Conservation (phyloP, 306 rosid species). For the Dalbergia oliveri region DNA sequence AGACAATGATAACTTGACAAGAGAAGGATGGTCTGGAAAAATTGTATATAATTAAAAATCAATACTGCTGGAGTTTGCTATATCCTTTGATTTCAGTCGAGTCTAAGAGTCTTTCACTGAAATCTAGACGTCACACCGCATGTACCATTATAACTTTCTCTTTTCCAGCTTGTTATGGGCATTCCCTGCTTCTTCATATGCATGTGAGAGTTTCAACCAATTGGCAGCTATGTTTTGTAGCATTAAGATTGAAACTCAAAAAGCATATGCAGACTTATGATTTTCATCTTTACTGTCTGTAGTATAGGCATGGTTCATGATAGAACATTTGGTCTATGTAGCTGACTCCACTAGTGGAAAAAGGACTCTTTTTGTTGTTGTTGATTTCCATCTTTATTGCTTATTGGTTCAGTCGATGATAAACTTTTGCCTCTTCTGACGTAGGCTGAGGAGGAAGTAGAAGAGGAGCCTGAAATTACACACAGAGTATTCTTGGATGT, state of each 20-base stretch:
- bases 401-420: constrained; percentile 9
- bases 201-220: neutral
- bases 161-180: constrained; percentile 8
- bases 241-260: constrained; percentile 23
- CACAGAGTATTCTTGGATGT: constrained; percentile 82
- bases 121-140: neutral
- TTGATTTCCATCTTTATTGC: constrained; percentile 1
- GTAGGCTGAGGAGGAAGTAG: constrained; percentile 66
- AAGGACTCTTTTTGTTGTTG: too few relatives aligned
- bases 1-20: too few relatives aligned
- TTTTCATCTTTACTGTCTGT: too few relatives aligned
- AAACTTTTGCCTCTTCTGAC: constrained; percentile 35
- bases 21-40: too few relatives aligned
- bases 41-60: too few relatives aligned
- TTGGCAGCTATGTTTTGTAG: constrained; percentile 27
- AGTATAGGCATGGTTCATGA: too few relatives aligned
- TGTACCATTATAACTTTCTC: neutral
- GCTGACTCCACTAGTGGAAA: neutral
- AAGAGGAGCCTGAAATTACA: constrained; percentile 81
- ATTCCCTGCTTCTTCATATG: neutral
- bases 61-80: neutral
- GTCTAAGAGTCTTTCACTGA: neutral
- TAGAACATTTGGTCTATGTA: too few relatives aligned
- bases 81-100: neutral
- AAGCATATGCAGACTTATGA: too few relatives aligned